phyloP scores from a whole-genome alignment of 768 basidiomycete species.

The Pleurotus platypus region DNA sequence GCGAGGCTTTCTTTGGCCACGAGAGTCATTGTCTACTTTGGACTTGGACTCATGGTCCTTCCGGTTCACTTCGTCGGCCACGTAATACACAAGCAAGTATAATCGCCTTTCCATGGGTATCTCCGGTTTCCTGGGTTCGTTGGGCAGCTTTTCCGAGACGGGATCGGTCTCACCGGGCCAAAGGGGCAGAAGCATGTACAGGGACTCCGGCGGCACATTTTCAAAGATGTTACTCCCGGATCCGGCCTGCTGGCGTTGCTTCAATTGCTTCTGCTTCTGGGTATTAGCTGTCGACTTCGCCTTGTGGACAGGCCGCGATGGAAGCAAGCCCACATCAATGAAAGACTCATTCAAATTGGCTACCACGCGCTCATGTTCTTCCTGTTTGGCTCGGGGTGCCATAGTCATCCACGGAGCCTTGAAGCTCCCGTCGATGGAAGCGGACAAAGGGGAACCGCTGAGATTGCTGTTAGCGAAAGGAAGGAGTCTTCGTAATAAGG shows the following conservation, averaged over 20 bases:
- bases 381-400: constrained; percentile 59
- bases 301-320: constrained; percentile 41
- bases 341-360: constrained; percentile 72
- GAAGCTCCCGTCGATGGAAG: constrained; percentile 25
- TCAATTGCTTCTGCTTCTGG: constrained; percentile 26
- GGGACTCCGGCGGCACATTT: constrained; percentile 60
- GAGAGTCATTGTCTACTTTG: constrained; percentile 14
- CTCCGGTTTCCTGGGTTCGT: constrained; percentile 26
- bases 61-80: constrained; percentile 18
- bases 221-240: constrained; percentile 44
- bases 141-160: constrained; percentile 14
- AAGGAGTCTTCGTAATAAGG: neutral
- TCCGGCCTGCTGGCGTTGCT: constrained; percentile 16
- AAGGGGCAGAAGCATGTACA: constrained; percentile 84
- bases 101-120: constrained; percentile 52
- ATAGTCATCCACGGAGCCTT: constrained; percentile 62
- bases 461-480: constrained; percentile 3
- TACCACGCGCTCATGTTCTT: constrained; percentile 65
- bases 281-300: constrained; percentile 13
- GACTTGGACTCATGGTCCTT: constrained; percentile 16
- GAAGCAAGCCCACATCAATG: constrained; percentile 75
- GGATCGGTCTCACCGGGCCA: constrained; percentile 76
- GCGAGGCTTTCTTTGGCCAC: constrained; percentile 1
- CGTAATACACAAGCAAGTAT: constrained; percentile 81
- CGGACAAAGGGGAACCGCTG: constrained; percentile 1